A percentile compares a stretch with the other conserved stretches of the same genome.
Evolutionary conservation across 768 basidiomycete species (phyloP).

Genomic region (Terana coerulea): DNA sequence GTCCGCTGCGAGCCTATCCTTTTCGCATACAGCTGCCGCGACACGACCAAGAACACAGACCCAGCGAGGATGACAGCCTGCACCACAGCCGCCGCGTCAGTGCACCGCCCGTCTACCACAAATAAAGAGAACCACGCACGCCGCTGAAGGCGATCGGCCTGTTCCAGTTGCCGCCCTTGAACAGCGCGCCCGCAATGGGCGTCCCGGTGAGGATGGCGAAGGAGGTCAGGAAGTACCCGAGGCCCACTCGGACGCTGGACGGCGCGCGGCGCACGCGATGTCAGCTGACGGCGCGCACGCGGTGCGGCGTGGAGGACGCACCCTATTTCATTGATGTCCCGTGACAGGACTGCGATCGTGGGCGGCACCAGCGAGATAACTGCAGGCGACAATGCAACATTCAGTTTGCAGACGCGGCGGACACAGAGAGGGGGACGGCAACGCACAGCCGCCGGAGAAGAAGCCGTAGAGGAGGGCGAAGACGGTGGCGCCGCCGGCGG

Average conservation of each 20-base stretch:
- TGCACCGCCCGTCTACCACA: background rate
- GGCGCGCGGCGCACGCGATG: background rate
- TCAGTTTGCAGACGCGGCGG: background rate
- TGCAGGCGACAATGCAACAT: background rate
- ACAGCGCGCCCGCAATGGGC: constrained; percentile 46
- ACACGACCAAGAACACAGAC: background rate
- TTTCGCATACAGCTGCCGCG: constrained; percentile 2
- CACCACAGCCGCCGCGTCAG: background rate
- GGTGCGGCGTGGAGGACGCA: background rate
- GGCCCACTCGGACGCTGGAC: constrained; percentile 43
- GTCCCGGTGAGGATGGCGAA: constrained; percentile 44
- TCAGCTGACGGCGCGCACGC: too few species aligned
- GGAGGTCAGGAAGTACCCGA: constrained; percentile 39
- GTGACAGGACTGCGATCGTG: constrained; percentile 34
- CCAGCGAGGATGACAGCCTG: constrained; percentile 4
- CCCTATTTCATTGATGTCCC: constrained; percentile 39
- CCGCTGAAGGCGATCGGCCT: constrained; percentile 20
- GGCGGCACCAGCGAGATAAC: constrained; percentile 38
- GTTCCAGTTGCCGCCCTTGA: constrained; percentile 25
- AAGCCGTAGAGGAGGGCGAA: constrained; percentile 52
- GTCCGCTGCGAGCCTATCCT: background rate
- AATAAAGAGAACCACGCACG: background rate
- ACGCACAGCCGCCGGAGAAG: constrained; percentile 51
- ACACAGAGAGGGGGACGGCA: constrained; percentile 11
- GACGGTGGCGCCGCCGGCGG: constrained; percentile 35